Conservation (phyloP, 2,329 filamentous ascomycete genomes). For the Furcasterigmium sp. region DNA sequence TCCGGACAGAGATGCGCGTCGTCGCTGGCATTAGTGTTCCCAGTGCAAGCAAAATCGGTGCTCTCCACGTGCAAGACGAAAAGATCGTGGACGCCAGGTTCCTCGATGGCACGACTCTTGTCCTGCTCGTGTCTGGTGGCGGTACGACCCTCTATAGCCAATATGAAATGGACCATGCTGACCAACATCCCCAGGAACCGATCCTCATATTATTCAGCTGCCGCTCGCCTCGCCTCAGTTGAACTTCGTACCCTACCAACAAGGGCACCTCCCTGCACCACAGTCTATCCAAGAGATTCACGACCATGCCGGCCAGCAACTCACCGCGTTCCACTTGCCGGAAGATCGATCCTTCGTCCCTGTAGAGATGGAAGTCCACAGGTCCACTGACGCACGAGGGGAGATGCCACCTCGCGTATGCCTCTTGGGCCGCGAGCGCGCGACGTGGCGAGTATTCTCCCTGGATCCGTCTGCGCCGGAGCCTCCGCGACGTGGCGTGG, state of each 20-base stretch:
- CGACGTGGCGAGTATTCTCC: constrained; percentile 41
- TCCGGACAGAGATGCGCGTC: constrained; percentile 46
- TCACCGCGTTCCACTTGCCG: constrained; percentile 6
- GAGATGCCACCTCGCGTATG: constrained; percentile 45
- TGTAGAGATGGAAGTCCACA: constrained; percentile 46
- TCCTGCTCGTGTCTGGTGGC: constrained; percentile 48
- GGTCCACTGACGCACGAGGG: constrained; percentile 35
- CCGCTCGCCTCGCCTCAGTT: constrained; percentile 30
- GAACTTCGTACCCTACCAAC: constrained; percentile 28
- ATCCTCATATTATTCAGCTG: constrained; percentile 22
- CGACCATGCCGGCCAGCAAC: neutral
- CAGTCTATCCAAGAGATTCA: neutral
- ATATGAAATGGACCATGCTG: neutral
- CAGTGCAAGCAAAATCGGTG: constrained; percentile 29
- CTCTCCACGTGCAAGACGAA: constrained; percentile 34
- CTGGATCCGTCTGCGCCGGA: constrained; percentile 16
- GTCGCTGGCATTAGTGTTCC: constrained; percentile 54
- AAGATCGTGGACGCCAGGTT: constrained; percentile 62
- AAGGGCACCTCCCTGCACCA: constrained; percentile 8
- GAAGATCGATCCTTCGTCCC: constrained; percentile 30
- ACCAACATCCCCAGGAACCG: constrained; percentile 14
- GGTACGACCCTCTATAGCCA: constrained; percentile 21
- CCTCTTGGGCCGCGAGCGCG: constrained; percentile 41
- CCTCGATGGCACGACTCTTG: constrained; percentile 54
- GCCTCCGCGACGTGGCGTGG: neutral